A percentile compares a stretch with the other conserved stretches of the same genome.
phyloP scores from a whole-genome alignment of 2,329 filamentous ascomycete species.

The Epichloe bromicola region DNA sequence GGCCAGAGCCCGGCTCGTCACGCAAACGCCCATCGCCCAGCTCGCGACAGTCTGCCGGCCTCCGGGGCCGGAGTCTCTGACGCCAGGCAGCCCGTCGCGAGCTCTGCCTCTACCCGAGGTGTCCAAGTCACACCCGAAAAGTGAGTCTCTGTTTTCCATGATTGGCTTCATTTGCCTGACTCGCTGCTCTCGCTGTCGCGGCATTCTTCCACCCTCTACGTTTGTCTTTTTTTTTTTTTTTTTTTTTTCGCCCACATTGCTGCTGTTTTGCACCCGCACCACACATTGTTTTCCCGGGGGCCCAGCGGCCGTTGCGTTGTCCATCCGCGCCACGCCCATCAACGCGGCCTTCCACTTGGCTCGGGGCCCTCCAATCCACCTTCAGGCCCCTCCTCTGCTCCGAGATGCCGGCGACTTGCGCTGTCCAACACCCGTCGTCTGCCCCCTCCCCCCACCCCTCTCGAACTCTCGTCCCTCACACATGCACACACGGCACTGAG shows the following conservation, averaged over 20 bases:
- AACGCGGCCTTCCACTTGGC: background rate
- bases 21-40: conserved; percentile 33
- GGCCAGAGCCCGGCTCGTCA: conserved; percentile 43
- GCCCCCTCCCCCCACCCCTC: background rate
- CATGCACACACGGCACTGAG: too few relatives aligned
- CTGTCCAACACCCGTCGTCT: background rate
- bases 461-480: background rate
- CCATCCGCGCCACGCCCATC: conserved; percentile 1
- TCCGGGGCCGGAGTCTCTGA: conserved; percentile 35
- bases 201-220: conserved; percentile 1
- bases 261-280: background rate
- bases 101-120: conserved; percentile 33
- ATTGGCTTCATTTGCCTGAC: background rate
- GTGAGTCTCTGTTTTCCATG: conserved; percentile 27
- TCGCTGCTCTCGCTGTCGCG: too few relatives aligned
- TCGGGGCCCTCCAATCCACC: conserved; percentile 2
- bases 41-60: conserved; percentile 41
- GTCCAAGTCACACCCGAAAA: conserved; percentile 37
- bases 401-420: conserved; percentile 6
- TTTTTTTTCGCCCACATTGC: background rate
- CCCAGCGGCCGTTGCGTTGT: conserved; percentile 2
- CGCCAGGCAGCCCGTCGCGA: conserved; percentile 28
- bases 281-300: background rate
- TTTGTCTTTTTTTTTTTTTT: conserved; percentile 1
- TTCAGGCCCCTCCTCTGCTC: conserved; percentile 1